Conservation (phyloP, 2,329 filamentous ascomycete genomes). For the Ophiostoma montium region DNA sequence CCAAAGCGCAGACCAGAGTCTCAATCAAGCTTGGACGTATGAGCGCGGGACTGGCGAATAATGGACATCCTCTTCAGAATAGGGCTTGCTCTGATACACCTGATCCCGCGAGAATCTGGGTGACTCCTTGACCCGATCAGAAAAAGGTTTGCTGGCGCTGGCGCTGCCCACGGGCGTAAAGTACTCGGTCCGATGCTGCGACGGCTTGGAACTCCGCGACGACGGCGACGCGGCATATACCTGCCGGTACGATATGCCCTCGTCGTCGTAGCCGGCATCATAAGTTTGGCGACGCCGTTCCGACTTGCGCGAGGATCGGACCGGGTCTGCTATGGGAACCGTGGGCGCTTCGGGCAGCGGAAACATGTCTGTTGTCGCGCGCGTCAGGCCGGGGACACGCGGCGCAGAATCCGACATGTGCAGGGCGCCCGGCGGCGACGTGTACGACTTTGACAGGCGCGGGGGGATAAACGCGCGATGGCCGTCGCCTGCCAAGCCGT, state of each 20-base stretch:
- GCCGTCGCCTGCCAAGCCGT: neutral
- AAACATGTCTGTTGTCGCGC: conserved; percentile 12
- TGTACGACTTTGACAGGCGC: conserved; percentile 17
- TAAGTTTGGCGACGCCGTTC: conserved; percentile 9
- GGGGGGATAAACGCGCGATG: conserved; percentile 12
- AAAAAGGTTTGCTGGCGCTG: neutral
- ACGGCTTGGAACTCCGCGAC: neutral
- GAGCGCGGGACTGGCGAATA: conserved; percentile 11
- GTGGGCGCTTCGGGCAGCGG: conserved; percentile 3
- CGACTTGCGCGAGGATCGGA: conserved; percentile 8
- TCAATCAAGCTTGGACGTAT: neutral
- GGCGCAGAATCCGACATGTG: conserved; percentile 11
- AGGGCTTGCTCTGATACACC: conserved; percentile 13
- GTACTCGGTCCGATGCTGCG: neutral
- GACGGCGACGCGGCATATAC: neutral
- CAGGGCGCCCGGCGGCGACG: conserved; percentile 10
- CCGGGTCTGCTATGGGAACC: neutral
- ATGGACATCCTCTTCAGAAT: conserved; percentile 12
- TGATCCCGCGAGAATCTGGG: conserved; percentile 10
- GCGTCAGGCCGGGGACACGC: conserved; percentile 9
- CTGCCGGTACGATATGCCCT: neutral
- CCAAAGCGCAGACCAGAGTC: neutral
- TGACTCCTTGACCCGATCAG: conserved; percentile 11
- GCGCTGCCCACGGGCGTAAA: neutral
- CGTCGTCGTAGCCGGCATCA: conserved; percentile 12